These are phyloP conservation scores for Sugiyamaella neomexicana DNA, from an alignment of 1,139 yeast genomes.

Conservation along the genomic window DNA sequence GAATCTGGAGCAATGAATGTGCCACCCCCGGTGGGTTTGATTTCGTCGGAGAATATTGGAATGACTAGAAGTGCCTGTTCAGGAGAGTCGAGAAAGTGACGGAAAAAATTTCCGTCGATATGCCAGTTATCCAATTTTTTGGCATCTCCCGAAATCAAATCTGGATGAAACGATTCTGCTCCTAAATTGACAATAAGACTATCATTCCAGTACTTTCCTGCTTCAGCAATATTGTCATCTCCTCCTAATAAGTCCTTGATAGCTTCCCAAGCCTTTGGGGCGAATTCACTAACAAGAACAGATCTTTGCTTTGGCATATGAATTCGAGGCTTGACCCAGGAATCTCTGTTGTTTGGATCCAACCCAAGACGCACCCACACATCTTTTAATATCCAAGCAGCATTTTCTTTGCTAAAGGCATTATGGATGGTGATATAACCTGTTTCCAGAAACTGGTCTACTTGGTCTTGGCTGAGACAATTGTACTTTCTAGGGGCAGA, in stretches of 20 bases:
- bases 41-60: constrained; percentile 23
- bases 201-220: constrained; percentile 21
- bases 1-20: constrained; percentile 21
- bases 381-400: constrained; percentile 18
- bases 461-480: constrained; percentile 13
- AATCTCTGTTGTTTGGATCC: constrained; percentile 18
- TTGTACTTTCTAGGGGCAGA: constrained; percentile 5
- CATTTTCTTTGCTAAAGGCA: constrained; percentile 16
- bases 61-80: constrained; percentile 23
- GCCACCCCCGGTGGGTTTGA: constrained; percentile 19
- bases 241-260: constrained; percentile 22
- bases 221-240: constrained; percentile 16
- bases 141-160: constrained; percentile 17
- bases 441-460: constrained; percentile 18
- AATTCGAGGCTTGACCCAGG: constrained; percentile 15
- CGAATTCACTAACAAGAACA: constrained; percentile 19
- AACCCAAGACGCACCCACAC: constrained; percentile 20
- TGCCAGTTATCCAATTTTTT: constrained; percentile 22
- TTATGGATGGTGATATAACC: constrained; percentile 18
- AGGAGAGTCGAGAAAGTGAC: constrained; percentile 23
- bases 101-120: constrained; percentile 22
- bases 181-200: constrained; percentile 22
- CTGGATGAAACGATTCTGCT: constrained; percentile 15
- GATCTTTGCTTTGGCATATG: constrained; percentile 19
- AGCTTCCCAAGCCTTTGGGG: constrained; percentile 23